Base-by-base conservation (phyloP, 1,139 yeast species). In the Blastobotrys ciferrii region DNA sequence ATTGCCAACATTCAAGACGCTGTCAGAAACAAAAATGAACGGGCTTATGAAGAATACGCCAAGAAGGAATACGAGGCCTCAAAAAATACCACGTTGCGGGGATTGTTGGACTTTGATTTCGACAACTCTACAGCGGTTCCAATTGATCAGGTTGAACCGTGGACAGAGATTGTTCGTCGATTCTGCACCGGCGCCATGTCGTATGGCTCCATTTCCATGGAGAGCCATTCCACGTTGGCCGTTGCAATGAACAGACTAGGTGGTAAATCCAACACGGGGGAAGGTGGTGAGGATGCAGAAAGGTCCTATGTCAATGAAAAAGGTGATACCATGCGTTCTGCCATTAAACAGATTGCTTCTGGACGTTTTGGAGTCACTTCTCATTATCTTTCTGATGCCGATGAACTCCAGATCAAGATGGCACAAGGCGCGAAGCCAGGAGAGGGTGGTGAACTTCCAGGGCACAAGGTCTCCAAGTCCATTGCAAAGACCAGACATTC, bases 391-490 rank as follows among this genome's bases (percentile, higher is more conserved):
- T 83, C 96, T 32, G 98, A 92, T 71, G 96, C 98, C 40, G 98
- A 92, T 65, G 98, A 92, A 73, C 81, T 92, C 57, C 98, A 92
- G 72, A 92, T 92, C 68, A 92, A 92, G 73, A 89, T 92, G 94
- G 98, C 98, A 7, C 98, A 92, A 72, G 98, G 98, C 72, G 98
- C 98, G 49, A 92, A 92, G 72, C 98, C 98, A 7, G 98, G 98
- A 75, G 98, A 92, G 75, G 98, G 98, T 76, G 98, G 98, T 78
- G 98, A 92, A 70, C 76, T 92, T 59, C 97, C 98, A 41, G 97
- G 96, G 53, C 86, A 87, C 73, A 92, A 92, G 71, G 98, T 92
- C 43, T 81, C 94, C 37, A 80, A 77, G 48, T 80, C 81, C 46
- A 92, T 92, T 72, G 98, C 96, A 49, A 88, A 86, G 71, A 91